Evolutionary conservation across 2,329 filamentous ascomycete genomes (phyloP).

Genomic region (Alternaria triticimaculans): DNA sequence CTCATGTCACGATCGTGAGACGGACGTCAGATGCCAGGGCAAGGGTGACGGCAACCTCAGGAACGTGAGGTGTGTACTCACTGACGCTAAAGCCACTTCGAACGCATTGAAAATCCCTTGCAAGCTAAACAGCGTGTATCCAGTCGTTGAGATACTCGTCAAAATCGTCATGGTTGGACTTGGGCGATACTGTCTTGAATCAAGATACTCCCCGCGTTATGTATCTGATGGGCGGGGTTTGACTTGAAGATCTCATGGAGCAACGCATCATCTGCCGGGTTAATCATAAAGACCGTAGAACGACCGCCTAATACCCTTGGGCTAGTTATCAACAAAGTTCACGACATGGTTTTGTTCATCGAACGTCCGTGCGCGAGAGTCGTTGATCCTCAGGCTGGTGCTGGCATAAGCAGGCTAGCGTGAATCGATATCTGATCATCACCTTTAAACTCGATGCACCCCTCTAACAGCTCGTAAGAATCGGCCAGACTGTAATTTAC

Average conservation of each 20-base stretch:
- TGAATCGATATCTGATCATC: not conserved
- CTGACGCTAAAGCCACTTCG: not conserved
- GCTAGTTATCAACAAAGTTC: slow-evolving; percentile 4
- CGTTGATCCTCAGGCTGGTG: not conserved
- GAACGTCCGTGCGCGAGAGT: not conserved
- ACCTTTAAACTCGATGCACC: not conserved
- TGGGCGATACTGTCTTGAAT: not conserved
- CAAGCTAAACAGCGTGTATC: not conserved
- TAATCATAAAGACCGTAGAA: not conserved
- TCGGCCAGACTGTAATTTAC: not conserved
- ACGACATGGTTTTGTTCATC: not conserved
- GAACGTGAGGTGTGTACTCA: not conserved
- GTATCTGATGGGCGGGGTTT: not conserved
- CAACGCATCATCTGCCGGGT: not conserved
- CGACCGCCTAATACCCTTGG: not conserved
- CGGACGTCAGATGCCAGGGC: not conserved
- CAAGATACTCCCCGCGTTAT: not conserved
- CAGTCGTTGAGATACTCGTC: not conserved
- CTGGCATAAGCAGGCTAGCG: not conserved
- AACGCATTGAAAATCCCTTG: not conserved
- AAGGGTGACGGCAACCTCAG: not conserved
- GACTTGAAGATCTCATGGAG: not conserved
- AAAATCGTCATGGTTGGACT: not conserved
- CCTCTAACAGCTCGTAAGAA: not conserved
- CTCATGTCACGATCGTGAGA: not conserved